Evolutionary conservation across 495 filamentous ascomycete species (phyloP).

Genomic region (Astrothelium macrocarpum): DNA sequence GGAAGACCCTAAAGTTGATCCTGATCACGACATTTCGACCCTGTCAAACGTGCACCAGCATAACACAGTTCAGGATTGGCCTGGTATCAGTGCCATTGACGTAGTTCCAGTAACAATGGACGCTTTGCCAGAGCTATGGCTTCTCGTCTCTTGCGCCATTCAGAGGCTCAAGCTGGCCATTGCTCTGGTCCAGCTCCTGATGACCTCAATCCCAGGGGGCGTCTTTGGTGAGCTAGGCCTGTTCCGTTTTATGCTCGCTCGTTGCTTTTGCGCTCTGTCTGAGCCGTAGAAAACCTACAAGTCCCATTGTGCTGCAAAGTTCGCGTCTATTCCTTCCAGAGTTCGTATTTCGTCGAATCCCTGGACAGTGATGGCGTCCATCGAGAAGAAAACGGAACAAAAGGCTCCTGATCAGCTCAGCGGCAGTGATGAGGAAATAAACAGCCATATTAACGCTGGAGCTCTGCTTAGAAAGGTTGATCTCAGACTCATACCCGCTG

Average conservation of each 20-base stretch:
- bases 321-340: not conserved
- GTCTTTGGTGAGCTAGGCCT: not conserved
- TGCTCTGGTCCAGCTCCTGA: too few relatives aligned
- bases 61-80: not conserved
- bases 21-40: conserved; percentile 7
- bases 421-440: not conserved
- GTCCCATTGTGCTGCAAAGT: not conserved
- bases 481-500: conserved; percentile 50
- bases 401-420: not conserved
- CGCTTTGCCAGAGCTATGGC: not conserved
- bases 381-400: not conserved
- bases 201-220: too few relatives aligned
- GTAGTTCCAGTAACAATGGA: not conserved
- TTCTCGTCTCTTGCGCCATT: too few relatives aligned
- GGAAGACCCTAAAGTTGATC: not conserved
- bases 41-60: not conserved
- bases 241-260: not conserved
- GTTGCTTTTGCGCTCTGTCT: not conserved
- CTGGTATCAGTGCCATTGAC: conserved; percentile 2
- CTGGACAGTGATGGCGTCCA: not conserved
- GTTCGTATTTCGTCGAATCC: not conserved
- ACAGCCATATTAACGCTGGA: not conserved
- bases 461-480: conserved; percentile 58
- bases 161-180: too few relatives aligned
- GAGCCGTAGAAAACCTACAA: not conserved